Evolutionary conservation across 495 filamentous ascomycete species (phyloP).

Genomic region (Neurospora discreta): DNA sequence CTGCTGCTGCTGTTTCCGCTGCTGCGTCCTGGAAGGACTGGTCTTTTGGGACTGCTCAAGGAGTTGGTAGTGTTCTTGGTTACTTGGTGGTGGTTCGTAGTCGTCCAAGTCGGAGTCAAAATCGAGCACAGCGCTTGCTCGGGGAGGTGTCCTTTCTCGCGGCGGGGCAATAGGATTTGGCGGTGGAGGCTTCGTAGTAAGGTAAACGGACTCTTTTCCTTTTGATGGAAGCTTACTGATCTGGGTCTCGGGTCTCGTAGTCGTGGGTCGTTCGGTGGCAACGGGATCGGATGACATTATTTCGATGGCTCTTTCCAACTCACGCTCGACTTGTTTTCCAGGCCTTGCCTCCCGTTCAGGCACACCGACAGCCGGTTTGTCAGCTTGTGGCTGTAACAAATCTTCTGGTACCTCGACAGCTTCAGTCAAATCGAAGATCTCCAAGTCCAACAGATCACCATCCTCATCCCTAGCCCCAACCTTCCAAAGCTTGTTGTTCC

Average conservation of each 20-base stretch:
- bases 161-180: not conserved
- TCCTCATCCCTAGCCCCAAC: constrained; percentile 53
- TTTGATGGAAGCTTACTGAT: not conserved
- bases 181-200: not conserved
- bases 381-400: not conserved
- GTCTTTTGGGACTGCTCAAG: constrained; percentile 9
- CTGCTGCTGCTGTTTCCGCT: not conserved
- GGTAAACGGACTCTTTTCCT: not conserved
- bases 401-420: constrained; percentile 7
- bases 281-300: not conserved
- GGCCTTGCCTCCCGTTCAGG: not conserved
- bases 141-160: not conserved
- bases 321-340: not conserved
- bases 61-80: constrained; percentile 20
- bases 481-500: constrained; percentile 45
- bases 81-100: constrained; percentile 22
- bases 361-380: not conserved
- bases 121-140: not conserved
- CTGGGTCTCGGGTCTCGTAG: not conserved
- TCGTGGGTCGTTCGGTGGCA: not conserved
- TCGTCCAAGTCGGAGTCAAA: not conserved
- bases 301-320: not conserved
- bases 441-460: constrained; percentile 48
- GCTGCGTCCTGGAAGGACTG: not conserved
- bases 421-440: constrained; percentile 46